Base-by-base conservation (phyloP, 1,139 yeast species). In the Fermentozyma sake region DNA sequence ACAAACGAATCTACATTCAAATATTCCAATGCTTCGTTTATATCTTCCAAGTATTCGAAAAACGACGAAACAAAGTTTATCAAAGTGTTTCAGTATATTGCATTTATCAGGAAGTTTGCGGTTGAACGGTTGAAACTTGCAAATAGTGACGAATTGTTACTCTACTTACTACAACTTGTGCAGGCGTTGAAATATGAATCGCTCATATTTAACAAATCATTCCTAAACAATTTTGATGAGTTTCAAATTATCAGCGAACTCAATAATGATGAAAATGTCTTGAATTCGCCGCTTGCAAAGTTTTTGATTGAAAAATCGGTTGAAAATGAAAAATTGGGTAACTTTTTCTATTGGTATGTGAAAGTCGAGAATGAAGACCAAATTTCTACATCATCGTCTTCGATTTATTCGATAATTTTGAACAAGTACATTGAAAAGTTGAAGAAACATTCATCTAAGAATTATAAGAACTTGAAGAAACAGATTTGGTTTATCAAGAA, bases 321-420 rank as follows among this genome's bases (percentile, higher is more conserved):
- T 1, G 65, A 72, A 15, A 82, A 81, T 47, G 72, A 73, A 14
- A 61, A 72, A 11, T 59, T 91, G 18, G 94, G 95, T 0, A 87
- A 81, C 46, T 86, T 73, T 48, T 78, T 91, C 37, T 89, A 86
- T 49, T 91, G 98, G 97, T 86, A 81, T 47, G 72, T 91, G 27
- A 81, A 79, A 41, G 95, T 93, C 1, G 96, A 89, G 46, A 74
- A 85, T 19, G 81, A 78, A 41, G 95, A 86, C 39, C 81, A 78
- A 41, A 39, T 66, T 11, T 56, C 51, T 23, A 29, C 18, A 12
- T 16, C 24, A 7, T 33, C 34, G 3, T 20, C 26, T 5, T 20
- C 34, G n/a, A 61, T 64, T 9, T 67, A 61, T 39, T 46, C 65
- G 4, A 44, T 52, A 5, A 55, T 65, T 6, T 46, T 66, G 24